phyloP scores from a whole-genome alignment of 208 protist species.

The Naegleria fowleri region DNA sequence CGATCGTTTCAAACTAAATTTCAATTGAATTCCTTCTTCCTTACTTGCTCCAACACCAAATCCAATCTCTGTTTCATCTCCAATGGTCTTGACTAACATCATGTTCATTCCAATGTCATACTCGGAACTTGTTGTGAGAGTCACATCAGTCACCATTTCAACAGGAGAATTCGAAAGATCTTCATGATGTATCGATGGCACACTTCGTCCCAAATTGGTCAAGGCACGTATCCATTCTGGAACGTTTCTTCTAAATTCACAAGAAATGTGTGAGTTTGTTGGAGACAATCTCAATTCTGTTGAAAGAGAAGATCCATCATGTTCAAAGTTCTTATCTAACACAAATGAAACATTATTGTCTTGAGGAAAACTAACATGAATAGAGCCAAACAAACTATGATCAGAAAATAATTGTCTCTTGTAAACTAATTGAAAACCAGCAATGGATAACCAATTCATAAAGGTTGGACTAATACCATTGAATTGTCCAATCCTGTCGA shows the following conservation, averaged over 20 bases:
- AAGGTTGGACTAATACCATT: not conserved
- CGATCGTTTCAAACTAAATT: not conserved
- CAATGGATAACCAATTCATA: constrained; percentile 8
- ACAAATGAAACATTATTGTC: not conserved
- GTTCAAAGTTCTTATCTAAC: not conserved
- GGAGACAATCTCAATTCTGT: not conserved
- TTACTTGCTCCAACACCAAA: constrained; percentile 11
- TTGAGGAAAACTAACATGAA: not conserved
- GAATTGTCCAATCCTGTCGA: not conserved
- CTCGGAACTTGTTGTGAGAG: not conserved
- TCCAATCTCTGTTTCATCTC: not conserved
- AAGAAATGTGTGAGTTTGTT: not conserved
- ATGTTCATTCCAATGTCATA: not conserved
- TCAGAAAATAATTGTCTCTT: constrained; percentile 7
- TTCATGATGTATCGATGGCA: not conserved
- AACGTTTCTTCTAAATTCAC: not conserved
- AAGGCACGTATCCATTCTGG: not conserved
- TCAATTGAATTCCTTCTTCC: not conserved
- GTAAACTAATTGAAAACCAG: not conserved
- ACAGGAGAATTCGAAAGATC: not conserved
- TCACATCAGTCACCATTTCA: not conserved
- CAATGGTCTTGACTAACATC: not conserved
- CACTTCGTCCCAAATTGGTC: not conserved
- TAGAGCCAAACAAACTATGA: not conserved
- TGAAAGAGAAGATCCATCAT: not conserved